These are phyloP conservation scores for Pythium rhizo-oryzae DNA, from an alignment of 352 stramenopile species.

Conservation along the genomic window DNA sequence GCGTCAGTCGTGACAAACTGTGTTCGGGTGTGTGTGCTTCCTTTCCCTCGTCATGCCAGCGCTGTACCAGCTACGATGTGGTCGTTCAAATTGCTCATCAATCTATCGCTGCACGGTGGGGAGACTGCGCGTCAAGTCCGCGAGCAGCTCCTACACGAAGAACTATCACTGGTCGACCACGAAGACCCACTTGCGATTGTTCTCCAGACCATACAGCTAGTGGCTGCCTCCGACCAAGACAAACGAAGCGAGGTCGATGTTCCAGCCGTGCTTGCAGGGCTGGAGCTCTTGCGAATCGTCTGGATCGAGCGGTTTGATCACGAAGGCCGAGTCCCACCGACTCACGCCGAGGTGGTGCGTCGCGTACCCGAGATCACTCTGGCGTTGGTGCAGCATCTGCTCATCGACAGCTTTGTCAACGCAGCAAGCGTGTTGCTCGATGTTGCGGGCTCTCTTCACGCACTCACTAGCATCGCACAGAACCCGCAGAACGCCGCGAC, in stretches of 20 bases:
- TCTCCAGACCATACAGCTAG: neutral
- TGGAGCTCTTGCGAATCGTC: conserved; percentile 15
- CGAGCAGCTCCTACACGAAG: conserved; percentile 9
- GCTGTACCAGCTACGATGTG: neutral
- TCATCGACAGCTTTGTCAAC: neutral
- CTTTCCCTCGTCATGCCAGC: neutral
- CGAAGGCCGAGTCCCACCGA: conserved; percentile 10
- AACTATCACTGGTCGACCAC: neutral
- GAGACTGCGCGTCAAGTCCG: conserved; percentile 2
- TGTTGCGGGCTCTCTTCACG: neutral
- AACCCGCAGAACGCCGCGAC: conserved; percentile 1
- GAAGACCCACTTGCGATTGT: neutral
- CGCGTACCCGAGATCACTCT: neutral
- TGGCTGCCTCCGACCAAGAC: neutral
- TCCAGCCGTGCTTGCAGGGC: conserved; percentile 1
- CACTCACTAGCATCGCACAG: neutral
- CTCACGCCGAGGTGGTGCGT: neutral
- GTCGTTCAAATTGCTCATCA: conserved; percentile 16
- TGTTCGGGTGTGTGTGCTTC: conserved; percentile 7
- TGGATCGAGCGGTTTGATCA: conserved; percentile 24
- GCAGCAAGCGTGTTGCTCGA: neutral
- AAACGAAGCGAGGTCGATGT: neutral
- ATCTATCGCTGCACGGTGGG: conserved; percentile 17
- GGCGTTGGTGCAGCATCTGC: neutral
- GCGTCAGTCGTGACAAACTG: neutral